Evolutionary conservation across 2,329 filamentous ascomycete genomes (phyloP), one percentile per base, ranked within the genome.

Genomic region (Aspergillus sp.): DNA sequence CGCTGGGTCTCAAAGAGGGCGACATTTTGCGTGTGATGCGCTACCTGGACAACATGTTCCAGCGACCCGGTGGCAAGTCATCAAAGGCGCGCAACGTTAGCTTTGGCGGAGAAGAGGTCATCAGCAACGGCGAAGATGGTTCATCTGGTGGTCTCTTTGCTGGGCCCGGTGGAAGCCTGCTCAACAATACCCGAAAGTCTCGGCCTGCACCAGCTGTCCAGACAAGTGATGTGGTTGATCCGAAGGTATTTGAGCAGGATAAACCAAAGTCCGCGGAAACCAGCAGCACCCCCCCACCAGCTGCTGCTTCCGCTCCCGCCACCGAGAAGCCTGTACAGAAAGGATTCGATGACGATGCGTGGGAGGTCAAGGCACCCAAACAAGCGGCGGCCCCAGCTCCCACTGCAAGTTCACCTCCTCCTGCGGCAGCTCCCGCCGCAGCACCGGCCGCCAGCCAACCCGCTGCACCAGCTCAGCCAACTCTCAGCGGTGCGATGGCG

Each of bases 11-110:
- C 53, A 93, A 96, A 63, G 95, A 98, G 77, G 95, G 95, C 28
- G 95, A 99, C 76, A 97, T 97, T 62, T 87, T 99, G 71, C 93
- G 96, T 65, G 91, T 99, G 7, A 97, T 95, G 88, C 93, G 94
- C 66, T 87, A 86, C 69, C 79, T 99, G 59, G 94, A 99, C 76
- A 85, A 83, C 73, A 95, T 92, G 74, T 97, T 87, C 73, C 86
- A 84, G 54, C 89, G 93, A 43, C 86, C 83, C 51, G 77, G 76
- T 38, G 72, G 73, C 51, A 84, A 84, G 67, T 84, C 83, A 60
- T 84, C 83, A 60, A 87, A 86, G 69, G 81, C 82, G 61, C 80
- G 83, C 49, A 82, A 79, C 66, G 83, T 84, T 31, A 85, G 79
- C 69, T 84, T 84, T 69, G 83, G 79, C 9, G 82, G 80, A 1